Base-by-base conservation (phyloP, 2,329 filamentous ascomycete genomes). In the Alternaria angustiovoidea region DNA sequence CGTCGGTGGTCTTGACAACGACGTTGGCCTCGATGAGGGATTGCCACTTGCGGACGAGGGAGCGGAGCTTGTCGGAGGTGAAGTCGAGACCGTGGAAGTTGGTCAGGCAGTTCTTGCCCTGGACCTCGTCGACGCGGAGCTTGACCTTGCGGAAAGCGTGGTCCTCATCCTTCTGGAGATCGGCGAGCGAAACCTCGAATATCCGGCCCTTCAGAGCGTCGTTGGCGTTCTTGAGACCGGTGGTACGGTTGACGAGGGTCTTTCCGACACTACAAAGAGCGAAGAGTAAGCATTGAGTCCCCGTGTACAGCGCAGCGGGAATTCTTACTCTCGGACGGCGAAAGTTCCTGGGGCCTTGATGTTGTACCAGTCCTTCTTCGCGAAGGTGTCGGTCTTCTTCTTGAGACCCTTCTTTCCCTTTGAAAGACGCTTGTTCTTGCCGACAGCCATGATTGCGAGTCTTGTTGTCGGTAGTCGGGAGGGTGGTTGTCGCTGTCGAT, bases 381-480 rank as follows among this genome's bases (percentile, higher is more conserved):
- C 89, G 88, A 98, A 98, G 80, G 95, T 94, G 84, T 99, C 95
- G 80, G 94, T 94, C 87, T 94, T 94, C 94, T 99, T 98, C 93
- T 98, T 98, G 83, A 98, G 88, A 84, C 95, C 94, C 90, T 99
- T 99, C 93, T 98, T 99, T 87, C 95, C 95, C 90, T 99, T 99
- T 74, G 95, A 98, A 87, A 99, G 90, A 89, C 95, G 93, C 93
- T 99, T 99, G 91, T 99, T 99, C 92, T 93, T 93, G 87, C 90
- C 90, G 84, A 93, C 90, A 87, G 90, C 90, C 90, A 93, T 91
- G 83, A 83, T 89, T 88, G 86, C 86, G 86, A 87, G 82, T 82
- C 79, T 72, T 67, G 61, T 64, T 69, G 65, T 66, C 69, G 71
- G 63, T 67, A 66, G 71, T 73, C 69, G 69, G 68, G 67, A 67